A percentile compares a stretch with the other conserved stretches of the same genome.
Evolutionary conservation across 1,284 basidiomycete species (phyloP).

Genomic region (Anthracocystis setariae): DNA sequence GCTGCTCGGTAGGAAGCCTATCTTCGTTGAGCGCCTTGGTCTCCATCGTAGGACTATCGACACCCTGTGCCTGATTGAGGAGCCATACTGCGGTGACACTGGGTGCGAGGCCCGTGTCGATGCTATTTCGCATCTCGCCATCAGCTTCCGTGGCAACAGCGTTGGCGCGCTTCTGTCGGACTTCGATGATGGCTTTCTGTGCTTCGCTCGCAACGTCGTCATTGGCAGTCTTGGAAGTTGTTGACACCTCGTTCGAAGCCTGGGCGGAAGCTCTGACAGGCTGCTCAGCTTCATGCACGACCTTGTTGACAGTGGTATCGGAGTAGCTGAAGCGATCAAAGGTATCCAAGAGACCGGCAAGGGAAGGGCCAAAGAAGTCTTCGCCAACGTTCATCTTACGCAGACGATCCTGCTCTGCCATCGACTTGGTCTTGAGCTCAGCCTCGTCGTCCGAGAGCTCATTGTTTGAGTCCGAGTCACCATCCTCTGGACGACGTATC

Average conservation of each 20-base stretch:
- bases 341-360: conserved; percentile 50
- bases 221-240: neutral
- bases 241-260: neutral
- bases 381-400: conserved; percentile 62
- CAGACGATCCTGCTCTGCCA: conserved; percentile 60
- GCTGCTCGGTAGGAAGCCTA: conserved; percentile 18
- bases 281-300: conserved; percentile 14
- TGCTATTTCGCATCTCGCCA: conserved; percentile 38
- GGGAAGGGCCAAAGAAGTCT: conserved; percentile 60
- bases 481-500: conserved; percentile 28
- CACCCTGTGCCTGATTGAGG: conserved; percentile 35
- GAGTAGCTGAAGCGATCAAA: conserved; percentile 51
- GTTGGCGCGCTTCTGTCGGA: conserved; percentile 50
- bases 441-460: conserved; percentile 52
- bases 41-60: conserved; percentile 6
- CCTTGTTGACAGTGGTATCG: conserved; percentile 36
- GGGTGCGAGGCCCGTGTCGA: conserved; percentile 50
- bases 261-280: neutral
- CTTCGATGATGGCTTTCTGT: conserved; percentile 50
- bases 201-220: conserved; percentile 20
- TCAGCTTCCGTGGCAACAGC: conserved; percentile 12
- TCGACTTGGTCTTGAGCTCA: conserved; percentile 49
- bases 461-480: conserved; percentile 46
- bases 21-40: conserved; percentile 9
- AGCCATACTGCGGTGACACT: conserved; percentile 62